Base-by-base conservation (phyloP, 2,329 filamentous ascomycete species). In the Ciborinia camelliae region DNA sequence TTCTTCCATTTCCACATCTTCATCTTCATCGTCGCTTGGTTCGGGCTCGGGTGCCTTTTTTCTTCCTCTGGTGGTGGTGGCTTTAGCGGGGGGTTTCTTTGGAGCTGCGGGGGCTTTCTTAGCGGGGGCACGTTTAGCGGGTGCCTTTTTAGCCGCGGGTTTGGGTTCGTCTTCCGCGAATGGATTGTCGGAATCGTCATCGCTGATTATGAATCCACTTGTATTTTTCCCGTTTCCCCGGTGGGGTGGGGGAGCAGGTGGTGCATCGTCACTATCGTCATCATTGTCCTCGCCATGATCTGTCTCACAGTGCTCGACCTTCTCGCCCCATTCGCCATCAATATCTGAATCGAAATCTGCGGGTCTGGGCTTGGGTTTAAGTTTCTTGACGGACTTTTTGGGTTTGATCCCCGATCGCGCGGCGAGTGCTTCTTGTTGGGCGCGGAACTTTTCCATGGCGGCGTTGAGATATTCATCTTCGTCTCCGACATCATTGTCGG, bases 271-370 rank as follows among this genome's bases (percentile, higher is more conserved):
- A 3, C 55, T 59, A 54, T 81, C 79, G 66, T 83, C 78, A 26
- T 80, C 73, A 14, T 74, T 72, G 4, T 73, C 71, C 9, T 74
- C 72, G 15, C 74, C 75, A 18, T 59, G 20, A 15, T 64, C 62
- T 3, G 53, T 59, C 6, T 59, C 62, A 23, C 65, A 62, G 28
- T 65, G 55, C 12, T 45, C 66, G n/a, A 83, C 81, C 3, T 79
- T 79, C 55, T 95, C 90, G 66, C 89, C 89, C 93, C 94, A 98
- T 59, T 83, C 82, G 0, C 93, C 95, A 58, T 97, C 89, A 32
- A 93, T 79, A 69, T 98, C 94, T n/a, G 86, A 91, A 73, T 98
- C 92, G 92, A 93, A 98, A 2, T 81, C 82, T 14, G 86, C 84
- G 1, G 94, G 94, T 75, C 88, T 91, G 0, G 91, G 88, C 74